A percentile compares a stretch with the other conserved stretches of the same genome.
These are phyloP conservation scores for Hydnomerulius pinastri DNA, from an alignment of 768 basidiomycete species.

Conservation along the genomic window DNA sequence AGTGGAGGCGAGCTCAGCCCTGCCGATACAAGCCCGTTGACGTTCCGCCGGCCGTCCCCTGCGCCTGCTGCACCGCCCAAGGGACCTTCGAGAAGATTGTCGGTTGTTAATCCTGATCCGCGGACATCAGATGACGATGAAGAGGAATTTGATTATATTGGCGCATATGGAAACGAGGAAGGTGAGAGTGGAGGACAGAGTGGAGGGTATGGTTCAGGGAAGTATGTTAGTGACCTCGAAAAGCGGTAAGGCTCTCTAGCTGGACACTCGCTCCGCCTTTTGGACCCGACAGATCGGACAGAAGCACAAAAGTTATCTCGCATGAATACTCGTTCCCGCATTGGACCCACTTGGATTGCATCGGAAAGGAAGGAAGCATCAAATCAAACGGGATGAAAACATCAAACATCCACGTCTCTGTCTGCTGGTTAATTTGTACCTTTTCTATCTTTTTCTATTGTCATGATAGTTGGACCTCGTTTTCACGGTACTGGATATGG, in stretches of 20 bases:
- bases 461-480: neutral
- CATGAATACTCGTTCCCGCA: neutral
- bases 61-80: constrained; percentile 28
- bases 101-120: constrained; percentile 31
- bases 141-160: constrained; percentile 58
- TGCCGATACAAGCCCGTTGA: constrained; percentile 49
- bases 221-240: constrained; percentile 51
- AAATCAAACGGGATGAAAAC: too few species aligned
- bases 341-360: neutral
- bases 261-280: neutral
- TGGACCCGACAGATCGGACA: neutral
- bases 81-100: constrained; percentile 24
- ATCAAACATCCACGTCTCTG: too few species aligned
- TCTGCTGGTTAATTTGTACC: neutral
- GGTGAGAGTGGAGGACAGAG: constrained; percentile 5
- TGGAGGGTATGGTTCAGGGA: constrained; percentile 43
- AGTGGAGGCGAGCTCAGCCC: constrained; percentile 18
- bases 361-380: too few species aligned
- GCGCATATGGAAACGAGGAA: constrained; percentile 46
- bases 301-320: neutral
- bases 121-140: constrained; percentile 37
- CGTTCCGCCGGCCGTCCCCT: constrained; percentile 49
- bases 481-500: neutral
- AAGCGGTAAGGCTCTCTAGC: neutral
- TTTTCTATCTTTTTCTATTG: neutral